phyloP scores from a whole-genome alignment of 2,329 filamentous ascomycete species.

The Xylariaceae sp. region DNA sequence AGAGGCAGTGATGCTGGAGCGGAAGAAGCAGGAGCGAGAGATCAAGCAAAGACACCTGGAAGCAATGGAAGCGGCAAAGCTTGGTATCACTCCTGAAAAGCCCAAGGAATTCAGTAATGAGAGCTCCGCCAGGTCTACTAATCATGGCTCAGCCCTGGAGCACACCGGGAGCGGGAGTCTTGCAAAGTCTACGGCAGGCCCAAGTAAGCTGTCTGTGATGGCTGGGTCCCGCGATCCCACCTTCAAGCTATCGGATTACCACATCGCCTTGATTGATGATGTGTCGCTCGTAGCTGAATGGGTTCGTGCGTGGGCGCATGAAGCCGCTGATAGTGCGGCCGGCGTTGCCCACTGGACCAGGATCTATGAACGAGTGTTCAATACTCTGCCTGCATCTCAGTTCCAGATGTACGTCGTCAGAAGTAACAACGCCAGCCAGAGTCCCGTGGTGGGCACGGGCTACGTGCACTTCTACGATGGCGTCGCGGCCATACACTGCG shows the following conservation, averaged over 20 bases:
- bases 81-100: too few species aligned
- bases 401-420: constrained; percentile 12
- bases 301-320: constrained; percentile 11
- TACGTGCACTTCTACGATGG: constrained; percentile 9
- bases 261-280: constrained; percentile 18
- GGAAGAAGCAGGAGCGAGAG: too few species aligned
- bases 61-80: too few species aligned
- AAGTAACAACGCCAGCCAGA: neutral
- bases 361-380: constrained; percentile 7
- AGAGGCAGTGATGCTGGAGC: too few species aligned
- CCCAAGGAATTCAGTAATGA: too few species aligned
- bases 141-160: too few species aligned
- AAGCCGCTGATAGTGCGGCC: neutral
- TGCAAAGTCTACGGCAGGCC: neutral
- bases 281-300: constrained; percentile 2
- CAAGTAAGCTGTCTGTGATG: neutral
- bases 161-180: too few species aligned
- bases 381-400: constrained; percentile 6
- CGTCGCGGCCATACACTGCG: constrained; percentile 10
- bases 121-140: constrained; percentile 3
- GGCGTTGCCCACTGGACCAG: constrained; percentile 9
- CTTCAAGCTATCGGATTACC: constrained; percentile 33
- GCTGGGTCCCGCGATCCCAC: neutral
- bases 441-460: constrained; percentile 1
- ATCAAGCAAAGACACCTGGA: too few species aligned